A percentile compares a stretch with the other conserved stretches of the same genome.
phyloP scores from a whole-genome alignment of 2,329 filamentous ascomycete genomes.

The Paracorniculantispora psalliotae region DNA sequence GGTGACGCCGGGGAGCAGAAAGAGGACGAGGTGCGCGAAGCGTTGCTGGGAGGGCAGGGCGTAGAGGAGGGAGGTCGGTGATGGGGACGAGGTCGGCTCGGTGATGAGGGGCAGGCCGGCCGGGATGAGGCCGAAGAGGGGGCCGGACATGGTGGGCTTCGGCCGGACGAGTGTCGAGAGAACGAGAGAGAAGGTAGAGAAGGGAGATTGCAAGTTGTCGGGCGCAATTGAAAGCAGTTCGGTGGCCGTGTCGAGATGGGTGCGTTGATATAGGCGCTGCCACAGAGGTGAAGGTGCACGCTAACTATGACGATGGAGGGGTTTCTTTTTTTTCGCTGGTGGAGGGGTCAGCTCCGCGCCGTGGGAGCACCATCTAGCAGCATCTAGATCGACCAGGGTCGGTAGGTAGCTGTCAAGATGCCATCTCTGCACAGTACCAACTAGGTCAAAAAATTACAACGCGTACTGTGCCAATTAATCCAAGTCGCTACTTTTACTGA shows the following conservation, averaged over 20 bases:
- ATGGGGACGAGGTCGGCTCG: constrained; percentile 47
- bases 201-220: too few relatives aligned
- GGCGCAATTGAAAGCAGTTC: background rate
- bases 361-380: background rate
- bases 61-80: constrained; percentile 53
- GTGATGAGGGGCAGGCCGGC: constrained; percentile 55
- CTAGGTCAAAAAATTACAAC: too few relatives aligned
- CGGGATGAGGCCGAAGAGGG: constrained; percentile 56
- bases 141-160: constrained; percentile 32
- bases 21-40: constrained; percentile 82
- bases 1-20: constrained; percentile 72
- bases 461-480: too few relatives aligned
- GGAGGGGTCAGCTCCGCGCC: background rate
- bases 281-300: too few relatives aligned
- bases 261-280: too few relatives aligned
- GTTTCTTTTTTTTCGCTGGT: background rate
- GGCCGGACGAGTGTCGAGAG: too few relatives aligned
- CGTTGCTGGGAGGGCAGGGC: constrained; percentile 41
- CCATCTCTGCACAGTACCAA: background rate
- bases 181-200: too few relatives aligned
- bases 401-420: background rate
- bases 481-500: too few relatives aligned
- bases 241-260: background rate
- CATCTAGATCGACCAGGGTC: background rate
- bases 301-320: constrained; percentile 2